These are phyloP conservation scores for Volvox reticuliferus DNA, from an alignment of 139 green algal genomes.

Conservation along the genomic window DNA sequence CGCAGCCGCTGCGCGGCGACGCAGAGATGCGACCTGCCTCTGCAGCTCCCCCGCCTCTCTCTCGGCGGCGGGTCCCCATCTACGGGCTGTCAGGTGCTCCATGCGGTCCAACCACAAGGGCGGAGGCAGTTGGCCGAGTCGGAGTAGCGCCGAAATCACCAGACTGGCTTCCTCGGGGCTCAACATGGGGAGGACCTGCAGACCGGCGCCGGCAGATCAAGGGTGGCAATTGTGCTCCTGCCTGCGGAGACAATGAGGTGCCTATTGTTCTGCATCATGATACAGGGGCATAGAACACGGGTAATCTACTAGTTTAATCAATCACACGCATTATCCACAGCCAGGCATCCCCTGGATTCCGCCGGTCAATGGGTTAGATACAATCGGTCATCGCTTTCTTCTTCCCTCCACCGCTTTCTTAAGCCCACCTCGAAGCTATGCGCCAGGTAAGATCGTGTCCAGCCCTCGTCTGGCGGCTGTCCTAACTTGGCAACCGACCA, in stretches of 20 bases:
- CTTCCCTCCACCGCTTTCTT: not conserved
- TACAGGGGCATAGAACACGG: no score
- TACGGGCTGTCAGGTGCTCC: not conserved
- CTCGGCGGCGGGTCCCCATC: not conserved
- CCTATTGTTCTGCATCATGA: not conserved
- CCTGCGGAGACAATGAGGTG: not conserved
- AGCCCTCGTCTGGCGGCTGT: not conserved
- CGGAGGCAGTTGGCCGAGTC: conserved; percentile 15
- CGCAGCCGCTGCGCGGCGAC: not conserved
- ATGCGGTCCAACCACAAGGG: conserved; percentile 12
- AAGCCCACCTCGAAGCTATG: conserved; percentile 20
- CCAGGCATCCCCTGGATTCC: not conserved
- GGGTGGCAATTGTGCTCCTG: not conserved
- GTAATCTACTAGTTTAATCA: not conserved
- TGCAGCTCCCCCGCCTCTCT: not conserved
- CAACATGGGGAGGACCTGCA: conserved; percentile 9
- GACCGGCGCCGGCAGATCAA: not conserved
- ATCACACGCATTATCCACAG: not conserved
- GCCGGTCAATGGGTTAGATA: no score
- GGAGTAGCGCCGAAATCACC: not conserved
- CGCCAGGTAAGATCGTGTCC: conserved; percentile 11
- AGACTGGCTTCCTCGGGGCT: not conserved
- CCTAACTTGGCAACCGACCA: conserved; percentile 13
- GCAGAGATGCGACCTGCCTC: not conserved
- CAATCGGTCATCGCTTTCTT: not conserved